Conservation (phyloP, 1,284 basidiomycete genomes). For the Austroboletus niveus region DNA sequence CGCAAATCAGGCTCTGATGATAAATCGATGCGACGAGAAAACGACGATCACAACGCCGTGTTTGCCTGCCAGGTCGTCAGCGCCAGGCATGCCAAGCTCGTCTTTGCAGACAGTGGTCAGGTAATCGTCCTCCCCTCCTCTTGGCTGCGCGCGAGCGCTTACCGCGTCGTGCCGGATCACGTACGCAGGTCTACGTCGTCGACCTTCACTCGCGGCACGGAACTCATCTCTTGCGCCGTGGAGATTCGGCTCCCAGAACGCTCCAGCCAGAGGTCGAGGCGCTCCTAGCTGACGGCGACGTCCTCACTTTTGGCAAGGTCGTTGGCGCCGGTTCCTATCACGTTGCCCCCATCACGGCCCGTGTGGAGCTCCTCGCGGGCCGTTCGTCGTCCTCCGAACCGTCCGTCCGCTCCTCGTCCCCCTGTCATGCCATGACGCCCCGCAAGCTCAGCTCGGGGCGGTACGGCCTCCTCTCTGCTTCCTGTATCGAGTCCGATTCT, state of each 20-base stretch:
- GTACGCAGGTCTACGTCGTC: conserved; percentile 30
- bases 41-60: conserved; percentile 34
- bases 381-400: conserved; percentile 7
- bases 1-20: conserved; percentile 35
- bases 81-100: conserved; percentile 33
- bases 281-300: conserved; percentile 58
- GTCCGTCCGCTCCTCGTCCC: conserved; percentile 4
- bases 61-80: conserved; percentile 35
- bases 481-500: conserved; percentile 34
- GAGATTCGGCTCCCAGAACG: conserved; percentile 17
- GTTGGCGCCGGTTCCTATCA: conserved; percentile 57
- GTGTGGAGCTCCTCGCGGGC: conserved; percentile 52
- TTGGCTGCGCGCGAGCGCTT: conserved; percentile 11
- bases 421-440: conserved; percentile 6
- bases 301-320: conserved; percentile 69
- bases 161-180: background rate
- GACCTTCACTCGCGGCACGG: conserved; percentile 35
- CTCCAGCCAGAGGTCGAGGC: conserved; percentile 38
- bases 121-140: conserved; percentile 7
- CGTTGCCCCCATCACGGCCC: conserved; percentile 59
- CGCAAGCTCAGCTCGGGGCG: conserved; percentile 39
- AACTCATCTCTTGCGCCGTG: conserved; percentile 25
- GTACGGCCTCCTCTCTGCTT: conserved; percentile 53
- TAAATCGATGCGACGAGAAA: conserved; percentile 35
- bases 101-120: conserved; percentile 32